phyloP scores from a whole-genome alignment of 768 basidiomycete genomes.

The Phylloporus scabripes region DNA sequence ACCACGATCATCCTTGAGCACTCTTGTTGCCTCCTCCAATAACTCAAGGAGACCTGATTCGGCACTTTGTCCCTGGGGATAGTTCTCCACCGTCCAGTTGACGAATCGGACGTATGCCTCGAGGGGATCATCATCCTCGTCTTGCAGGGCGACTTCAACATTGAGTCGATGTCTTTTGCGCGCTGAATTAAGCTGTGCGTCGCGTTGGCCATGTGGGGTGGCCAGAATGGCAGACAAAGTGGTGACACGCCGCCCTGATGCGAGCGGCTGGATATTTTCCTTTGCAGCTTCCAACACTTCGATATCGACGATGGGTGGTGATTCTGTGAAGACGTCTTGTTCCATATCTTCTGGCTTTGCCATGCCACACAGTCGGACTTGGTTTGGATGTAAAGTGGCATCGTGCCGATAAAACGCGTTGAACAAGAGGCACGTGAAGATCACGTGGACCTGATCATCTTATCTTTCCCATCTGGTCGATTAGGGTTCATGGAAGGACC shows the following conservation, averaged over 20 bases:
- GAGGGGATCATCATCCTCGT: conserved; percentile 77
- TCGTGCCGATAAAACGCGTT: conserved; percentile 6
- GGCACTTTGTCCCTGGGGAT: conserved; percentile 86
- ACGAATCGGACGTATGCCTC: conserved; percentile 85
- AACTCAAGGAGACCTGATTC: conserved; percentile 90
- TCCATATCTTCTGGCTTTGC: conserved; percentile 21
- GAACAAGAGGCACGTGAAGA: conserved; percentile 19
- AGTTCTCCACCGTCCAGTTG: conserved; percentile 90
- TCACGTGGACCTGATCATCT: background rate
- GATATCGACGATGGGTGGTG: conserved; percentile 61
- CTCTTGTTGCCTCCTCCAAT: conserved; percentile 85
- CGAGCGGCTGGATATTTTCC: conserved; percentile 82
- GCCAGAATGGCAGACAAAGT: conserved; percentile 67
- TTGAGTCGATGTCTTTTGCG: conserved; percentile 66
- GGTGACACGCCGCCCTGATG: conserved; percentile 72
- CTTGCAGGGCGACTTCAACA: conserved; percentile 60
- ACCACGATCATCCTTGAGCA: conserved; percentile 70
- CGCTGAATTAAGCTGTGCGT: conserved; percentile 59
- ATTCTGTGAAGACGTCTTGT: conserved; percentile 41
- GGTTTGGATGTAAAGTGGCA: background rate
- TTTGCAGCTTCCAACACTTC: conserved; percentile 80
- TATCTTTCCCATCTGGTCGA: too few relatives aligned
- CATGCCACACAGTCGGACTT: conserved; percentile 10
- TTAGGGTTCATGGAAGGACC: too few relatives aligned
- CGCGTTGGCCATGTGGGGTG: conserved; percentile 74